Base-by-base conservation (phyloP, 2,329 filamentous ascomycete genomes). In the Aquanectria penicillioides region DNA sequence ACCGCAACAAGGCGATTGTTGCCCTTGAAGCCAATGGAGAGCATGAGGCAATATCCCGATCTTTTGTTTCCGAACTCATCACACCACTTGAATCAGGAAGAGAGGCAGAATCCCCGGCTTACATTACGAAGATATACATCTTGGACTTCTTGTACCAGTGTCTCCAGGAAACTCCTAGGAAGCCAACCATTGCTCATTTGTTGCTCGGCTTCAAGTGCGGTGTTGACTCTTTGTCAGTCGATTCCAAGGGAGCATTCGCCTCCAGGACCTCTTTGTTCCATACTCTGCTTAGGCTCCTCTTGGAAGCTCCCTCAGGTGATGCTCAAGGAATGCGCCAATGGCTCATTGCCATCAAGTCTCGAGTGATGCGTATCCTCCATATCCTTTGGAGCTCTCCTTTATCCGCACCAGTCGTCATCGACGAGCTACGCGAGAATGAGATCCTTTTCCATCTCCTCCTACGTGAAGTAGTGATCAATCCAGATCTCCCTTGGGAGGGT, bases 131-230 rank as follows among this genome's bases (percentile, higher is more conserved):
- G 75, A 81, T 92, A 50, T 90, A 90, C 59, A 89, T 98, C 18
- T 83, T 99, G 6, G 90, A 94, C 63, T 94, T 99, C 69, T 79
- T 99, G 31, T 90, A 92, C 66, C 86, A 88, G 52, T 97, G 92
- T 71, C 82, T 99, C 3, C 84, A 86, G 51, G 87, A 90, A 28
- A 90, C 89, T 22, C 89, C 91, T 1, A 86, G 90, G 67, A 86
- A 89, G 66, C 94, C 95, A 5, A 96, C 90, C 2, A 89, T 99
- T 65, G 95, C 94, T 0, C 96, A 99, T 74, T 83, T 97, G 40
- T 81, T 99, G 2, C 86, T 99, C 5, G 95, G 95, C 0, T 97
- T 99, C 74, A 85, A 85, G 54, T 96, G 93, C 69, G 86, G 88
- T 37, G 86, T 89, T 29, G 89, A 88, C 62, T 84, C 84, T 9